Base-by-base conservation (phyloP, 176 grass and related monocot genomes). In the Rhynchospora breviuscula region DNA sequence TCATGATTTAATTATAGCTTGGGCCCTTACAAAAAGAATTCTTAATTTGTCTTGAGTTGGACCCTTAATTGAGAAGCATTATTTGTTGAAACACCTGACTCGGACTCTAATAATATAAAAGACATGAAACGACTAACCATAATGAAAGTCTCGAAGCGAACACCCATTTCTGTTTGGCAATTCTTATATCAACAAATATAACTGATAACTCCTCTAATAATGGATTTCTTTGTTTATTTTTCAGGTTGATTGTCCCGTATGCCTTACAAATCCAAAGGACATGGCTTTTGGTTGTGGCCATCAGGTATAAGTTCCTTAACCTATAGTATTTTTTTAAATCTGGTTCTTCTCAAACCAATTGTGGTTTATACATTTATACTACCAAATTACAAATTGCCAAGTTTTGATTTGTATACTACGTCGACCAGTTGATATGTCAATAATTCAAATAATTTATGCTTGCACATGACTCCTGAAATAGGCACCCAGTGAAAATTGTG, bases 221-320 rank as follows among this genome's bases (percentile, higher is more conserved):
- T 68, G 25, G 13, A 78, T 51, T 85, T 79, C 44, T 59, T 73
- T 17, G 65, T 48, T 29, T 67, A 23, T 21, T 63, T 57, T 18
- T 76, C 35, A 71, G 66, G 15, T 48, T 33, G 78, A 82, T 60
- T 87, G 85, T 33, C 85, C 85, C 44, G 64, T 87, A 58, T 87
- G 85, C 65, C 79, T 87, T 13, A 19, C 62, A 54, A 87, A 82
- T 81, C 77, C 65, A 0, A 87, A 87, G 79, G 79, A 87, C 54
- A 82, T 81, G 78, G 85, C 79, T 82, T 87, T 87, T 33, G 85
- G 85, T n/a, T 87, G 85, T 33, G 85, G 85, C 10, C 85, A 87
- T 13, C 85, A 87, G 85, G 85, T 87, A 81, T 1, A 86, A 68
- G n/a, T 45, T 67, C 19, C 48, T 35, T 62, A 21, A 63, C 19